phyloP scores from a whole-genome alignment of 1,139 yeast species.

The Torulaspora globosa region DNA sequence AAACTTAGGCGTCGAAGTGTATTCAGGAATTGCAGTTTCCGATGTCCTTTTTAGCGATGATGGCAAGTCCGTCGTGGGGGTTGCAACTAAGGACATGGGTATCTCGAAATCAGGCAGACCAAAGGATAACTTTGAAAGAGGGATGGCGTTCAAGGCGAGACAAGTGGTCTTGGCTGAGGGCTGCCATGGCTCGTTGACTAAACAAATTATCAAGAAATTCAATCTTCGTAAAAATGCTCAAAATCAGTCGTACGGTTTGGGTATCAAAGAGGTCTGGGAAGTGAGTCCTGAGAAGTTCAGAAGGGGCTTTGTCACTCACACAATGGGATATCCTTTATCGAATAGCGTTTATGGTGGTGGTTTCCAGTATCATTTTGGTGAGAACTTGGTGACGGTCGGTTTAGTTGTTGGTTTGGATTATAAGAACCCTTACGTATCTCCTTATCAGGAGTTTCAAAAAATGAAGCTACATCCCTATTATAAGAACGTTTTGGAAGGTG shows the following conservation, averaged over 20 bases:
- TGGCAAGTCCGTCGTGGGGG: constrained; percentile 67
- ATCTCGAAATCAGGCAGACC: constrained; percentile 69
- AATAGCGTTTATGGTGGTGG: constrained; percentile 89
- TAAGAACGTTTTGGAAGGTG: constrained; percentile 71
- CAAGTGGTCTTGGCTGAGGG: constrained; percentile 91
- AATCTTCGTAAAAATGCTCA: constrained; percentile 61
- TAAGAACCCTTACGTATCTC: constrained; percentile 88
- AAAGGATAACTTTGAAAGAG: constrained; percentile 79
- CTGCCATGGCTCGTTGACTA: constrained; percentile 89
- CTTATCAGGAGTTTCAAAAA: constrained; percentile 91
- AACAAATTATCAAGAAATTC: constrained; percentile 66
- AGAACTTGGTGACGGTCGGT: constrained; percentile 84
- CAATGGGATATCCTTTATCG: constrained; percentile 83
- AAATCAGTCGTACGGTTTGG: constrained; percentile 90
- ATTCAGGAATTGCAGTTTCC: constrained; percentile 87
- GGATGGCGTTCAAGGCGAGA: constrained; percentile 93
- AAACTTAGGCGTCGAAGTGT: constrained; percentile 87
- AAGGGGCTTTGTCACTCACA: constrained; percentile 79
- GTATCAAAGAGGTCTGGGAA: constrained; percentile 96
- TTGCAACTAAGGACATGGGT: constrained; percentile 93
- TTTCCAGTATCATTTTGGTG: constrained; percentile 94
- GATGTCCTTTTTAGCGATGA: constrained; percentile 64
- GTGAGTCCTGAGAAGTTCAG: constrained; percentile 79
- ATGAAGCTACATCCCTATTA: constrained; percentile 91
- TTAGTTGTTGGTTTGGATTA: constrained; percentile 90